Conservation (phyloP, 352 stramenopile species). For the Phytophthora hybrid region DNA sequence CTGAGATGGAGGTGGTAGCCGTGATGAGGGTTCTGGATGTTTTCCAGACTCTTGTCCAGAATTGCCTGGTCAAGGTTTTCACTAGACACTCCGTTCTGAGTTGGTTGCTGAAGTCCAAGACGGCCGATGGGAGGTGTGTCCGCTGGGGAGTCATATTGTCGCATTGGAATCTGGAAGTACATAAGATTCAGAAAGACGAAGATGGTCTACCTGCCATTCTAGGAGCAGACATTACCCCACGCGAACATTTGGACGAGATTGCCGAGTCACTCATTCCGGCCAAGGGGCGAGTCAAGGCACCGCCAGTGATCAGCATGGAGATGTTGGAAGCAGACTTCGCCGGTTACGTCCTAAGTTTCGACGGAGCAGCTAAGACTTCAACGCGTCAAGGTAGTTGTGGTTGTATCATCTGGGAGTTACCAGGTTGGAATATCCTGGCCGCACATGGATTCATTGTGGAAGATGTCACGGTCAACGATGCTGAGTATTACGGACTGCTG, state of each 20-base stretch:
- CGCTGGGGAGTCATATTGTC: not conserved
- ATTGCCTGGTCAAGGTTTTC: too few species aligned
- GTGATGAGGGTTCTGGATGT: too few species aligned
- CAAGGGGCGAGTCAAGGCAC: not conserved
- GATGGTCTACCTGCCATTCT: slow-evolving; percentile 1
- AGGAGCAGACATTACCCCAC: not conserved
- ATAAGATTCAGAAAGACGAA: too few species aligned
- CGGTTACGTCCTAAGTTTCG: too few species aligned
- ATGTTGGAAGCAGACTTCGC: slow-evolving; percentile 4
- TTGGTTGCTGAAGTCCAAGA: too few species aligned
- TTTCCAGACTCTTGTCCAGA: too few species aligned
- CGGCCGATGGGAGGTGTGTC: too few species aligned
- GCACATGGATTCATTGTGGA: not conserved
- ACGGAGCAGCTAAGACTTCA: too few species aligned
- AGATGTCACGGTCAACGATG: slow-evolving; percentile 10
- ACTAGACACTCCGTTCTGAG: too few species aligned
- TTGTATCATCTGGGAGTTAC: slow-evolving; percentile 3
- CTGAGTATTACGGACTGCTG: not conserved
- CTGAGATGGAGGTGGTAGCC: too few species aligned
- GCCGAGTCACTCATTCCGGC: not conserved
- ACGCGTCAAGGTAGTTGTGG: too few species aligned
- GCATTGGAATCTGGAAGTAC: slow-evolving; percentile 1
- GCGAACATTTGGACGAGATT: slow-evolving; percentile 1
- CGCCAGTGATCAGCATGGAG: slow-evolving; percentile 8
- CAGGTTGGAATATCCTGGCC: not conserved